These are phyloP conservation scores for Raphidocelis subcapitata DNA, from an alignment of 139 green algal species.

Conservation along the genomic window DNA sequence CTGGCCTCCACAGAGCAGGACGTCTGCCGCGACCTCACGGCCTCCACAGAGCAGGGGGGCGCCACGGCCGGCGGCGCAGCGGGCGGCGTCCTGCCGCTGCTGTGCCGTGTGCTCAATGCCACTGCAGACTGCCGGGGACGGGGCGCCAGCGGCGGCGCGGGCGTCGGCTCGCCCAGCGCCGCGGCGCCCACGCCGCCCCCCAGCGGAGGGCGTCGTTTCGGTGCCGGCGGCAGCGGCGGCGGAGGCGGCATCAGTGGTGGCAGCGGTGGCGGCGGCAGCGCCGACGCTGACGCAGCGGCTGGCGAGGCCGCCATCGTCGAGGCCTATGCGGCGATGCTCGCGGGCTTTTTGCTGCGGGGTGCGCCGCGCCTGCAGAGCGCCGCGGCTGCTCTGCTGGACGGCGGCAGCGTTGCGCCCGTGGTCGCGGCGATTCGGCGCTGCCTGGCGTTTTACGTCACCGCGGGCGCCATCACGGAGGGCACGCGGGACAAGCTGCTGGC, in stretches of 20 bases:
- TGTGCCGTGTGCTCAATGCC: constrained; percentile 46
- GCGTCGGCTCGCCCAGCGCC: no score
- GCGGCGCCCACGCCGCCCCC: no score
- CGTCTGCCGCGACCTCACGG: constrained; percentile 28
- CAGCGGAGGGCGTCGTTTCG: no score
- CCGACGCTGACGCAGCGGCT: constrained; percentile 5
- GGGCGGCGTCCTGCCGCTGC: constrained; percentile 37
- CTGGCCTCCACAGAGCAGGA: constrained; percentile 33
- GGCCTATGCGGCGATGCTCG: constrained; percentile 68
- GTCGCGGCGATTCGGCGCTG: constrained; percentile 42
- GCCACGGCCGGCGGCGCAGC: not conserved
- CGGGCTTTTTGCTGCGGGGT: constrained; percentile 66
- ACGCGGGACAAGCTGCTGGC: constrained; percentile 13
- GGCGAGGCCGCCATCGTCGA: constrained; percentile 59
- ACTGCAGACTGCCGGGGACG: not conserved
- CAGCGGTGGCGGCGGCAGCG: not conserved
- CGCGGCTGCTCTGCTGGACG: constrained; percentile 35
- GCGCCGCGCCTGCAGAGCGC: not conserved
- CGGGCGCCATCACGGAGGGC: constrained; percentile 52
- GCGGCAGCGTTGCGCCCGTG: constrained; percentile 46
- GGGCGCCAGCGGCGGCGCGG: not conserved
- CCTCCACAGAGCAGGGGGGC: constrained; percentile 5
- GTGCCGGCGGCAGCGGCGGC: not conserved
- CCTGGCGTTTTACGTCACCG: constrained; percentile 63
- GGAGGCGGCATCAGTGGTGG: not conserved